phyloP scores from a whole-genome alignment of 805 yeast species.

The Komagataella populi region DNA sequence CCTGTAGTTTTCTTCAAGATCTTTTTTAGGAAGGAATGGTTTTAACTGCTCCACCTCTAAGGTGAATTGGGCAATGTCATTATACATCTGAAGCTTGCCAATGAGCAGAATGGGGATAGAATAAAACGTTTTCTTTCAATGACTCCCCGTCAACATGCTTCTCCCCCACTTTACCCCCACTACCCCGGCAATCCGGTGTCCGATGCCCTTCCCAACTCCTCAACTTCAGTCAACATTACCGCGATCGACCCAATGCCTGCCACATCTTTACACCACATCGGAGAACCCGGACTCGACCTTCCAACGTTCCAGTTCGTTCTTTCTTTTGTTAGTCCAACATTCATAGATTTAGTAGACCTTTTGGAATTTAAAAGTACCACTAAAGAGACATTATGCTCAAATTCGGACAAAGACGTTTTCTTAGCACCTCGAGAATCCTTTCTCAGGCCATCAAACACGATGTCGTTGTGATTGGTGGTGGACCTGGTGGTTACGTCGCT shows the following conservation, averaged over 20 bases:
- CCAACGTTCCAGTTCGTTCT: not conserved
- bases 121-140: too few relatives aligned
- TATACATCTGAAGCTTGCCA: too few relatives aligned
- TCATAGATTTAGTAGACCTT: not conserved
- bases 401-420: not conserved
- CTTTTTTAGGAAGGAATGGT: too few relatives aligned
- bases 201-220: not conserved
- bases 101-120: not conserved
- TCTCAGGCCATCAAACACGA: conserved; percentile 47
- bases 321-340: not conserved
- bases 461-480: conserved; percentile 94
- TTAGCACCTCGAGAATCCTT: not conserved
- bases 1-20: too few relatives aligned
- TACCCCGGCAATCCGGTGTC: not conserved
- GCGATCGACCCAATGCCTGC: not conserved
- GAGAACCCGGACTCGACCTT: not conserved
- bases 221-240: not conserved
- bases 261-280: not conserved
- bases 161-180: not conserved
- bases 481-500: conserved; percentile 99
- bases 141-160: too few relatives aligned
- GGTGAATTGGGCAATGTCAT: too few relatives aligned
- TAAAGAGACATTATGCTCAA: not conserved
- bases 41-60: too few relatives aligned
- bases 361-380: not conserved